Evolutionary conservation across 2,329 filamentous ascomycete genomes (phyloP).

Genomic region (Clonostachys sp.): DNA sequence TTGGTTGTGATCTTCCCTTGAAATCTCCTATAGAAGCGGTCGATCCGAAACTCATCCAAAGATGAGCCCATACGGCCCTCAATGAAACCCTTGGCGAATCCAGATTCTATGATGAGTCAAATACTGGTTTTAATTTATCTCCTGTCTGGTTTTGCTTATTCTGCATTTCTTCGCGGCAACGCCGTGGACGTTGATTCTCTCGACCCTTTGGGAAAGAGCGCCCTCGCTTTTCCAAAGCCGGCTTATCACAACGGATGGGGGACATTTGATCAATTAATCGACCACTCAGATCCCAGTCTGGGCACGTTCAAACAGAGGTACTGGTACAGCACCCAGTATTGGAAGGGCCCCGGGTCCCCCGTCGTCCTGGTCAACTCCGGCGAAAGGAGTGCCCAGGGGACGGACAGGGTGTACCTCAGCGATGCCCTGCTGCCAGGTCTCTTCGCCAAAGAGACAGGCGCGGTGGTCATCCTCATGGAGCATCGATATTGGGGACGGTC

Average conservation of each 20-base stretch:
- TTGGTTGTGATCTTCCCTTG: no score
- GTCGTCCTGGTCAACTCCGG: conserved; percentile 65
- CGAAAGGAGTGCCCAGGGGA: conserved; percentile 54
- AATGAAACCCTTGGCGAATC: no score
- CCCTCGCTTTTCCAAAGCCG: background rate
- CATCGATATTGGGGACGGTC: conserved; percentile 80
- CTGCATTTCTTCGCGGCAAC: background rate
- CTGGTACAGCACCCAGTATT: conserved; percentile 74
- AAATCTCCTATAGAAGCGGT: no score
- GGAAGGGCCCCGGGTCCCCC: conserved; percentile 70
- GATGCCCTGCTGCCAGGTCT: conserved; percentile 67
- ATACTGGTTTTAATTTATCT: no score
- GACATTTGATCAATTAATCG: conserved; percentile 50
- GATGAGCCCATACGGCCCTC: no score
- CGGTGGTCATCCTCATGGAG: conserved; percentile 72
- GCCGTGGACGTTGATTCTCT: background rate
- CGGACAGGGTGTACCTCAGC: conserved; percentile 59
- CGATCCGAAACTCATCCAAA: no score
- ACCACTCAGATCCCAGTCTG: conserved; percentile 48
- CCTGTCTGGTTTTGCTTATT: background rate
- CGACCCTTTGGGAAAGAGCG: background rate
- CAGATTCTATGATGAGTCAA: no score
- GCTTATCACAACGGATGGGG: conserved; percentile 2
- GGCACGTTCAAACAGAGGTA: conserved; percentile 68
- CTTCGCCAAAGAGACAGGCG: conserved; percentile 62